Base-by-base conservation (phyloP, 2,329 filamentous ascomycete genomes). In the Epichloe aotearoae region DNA sequence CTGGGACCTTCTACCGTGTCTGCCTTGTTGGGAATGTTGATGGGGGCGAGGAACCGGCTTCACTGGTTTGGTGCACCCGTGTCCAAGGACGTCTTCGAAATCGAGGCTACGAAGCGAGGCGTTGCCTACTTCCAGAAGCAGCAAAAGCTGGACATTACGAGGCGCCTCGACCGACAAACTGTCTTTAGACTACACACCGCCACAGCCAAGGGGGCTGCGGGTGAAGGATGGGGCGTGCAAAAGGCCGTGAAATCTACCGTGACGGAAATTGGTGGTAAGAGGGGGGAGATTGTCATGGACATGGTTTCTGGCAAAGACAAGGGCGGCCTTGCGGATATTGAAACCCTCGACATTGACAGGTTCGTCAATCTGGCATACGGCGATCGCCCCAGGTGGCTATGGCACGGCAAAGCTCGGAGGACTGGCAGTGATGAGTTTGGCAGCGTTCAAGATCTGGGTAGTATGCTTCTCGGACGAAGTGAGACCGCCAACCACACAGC, bases 261-360 rank as follows among this genome's bases (percentile, higher is more conserved):
- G 45, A 89, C 86, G 17, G 93, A 96, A 66, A 80, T 98, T 39
- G 88, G 88, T 57, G 91, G 93, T 14, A 95, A 96, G 64, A 84
- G 91, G 49, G 90, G 90, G 90, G 91, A 96, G 65, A 86, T 96
- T 69, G 84, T 96, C 45, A 88, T 95, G 73, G 90, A 88, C n/a
- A 94, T 95, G 74, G 89, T 95, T 5, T 86, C 83, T 39, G 82
- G 86, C 26, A 82, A 84, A 46, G 89, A 95, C 58, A 94, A 94
- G 66, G 88, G 83, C 51, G 88, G 88, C 3, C 90, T 97, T 56
- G 86, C 87, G 4, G 91, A 96, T 59, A 83, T 96, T 37, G 93
- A 98, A 68, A 97, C 90, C 1, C 74, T 88, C 10, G 89, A 97
- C 61, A 81, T 96, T 50, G 89, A 95, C 58, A 82, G 76, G 44